Evolutionary conservation across 1,284 basidiomycete genomes (phyloP), one percentile per base, ranked within the genome.

Genomic region (Leccinum idahoense): DNA sequence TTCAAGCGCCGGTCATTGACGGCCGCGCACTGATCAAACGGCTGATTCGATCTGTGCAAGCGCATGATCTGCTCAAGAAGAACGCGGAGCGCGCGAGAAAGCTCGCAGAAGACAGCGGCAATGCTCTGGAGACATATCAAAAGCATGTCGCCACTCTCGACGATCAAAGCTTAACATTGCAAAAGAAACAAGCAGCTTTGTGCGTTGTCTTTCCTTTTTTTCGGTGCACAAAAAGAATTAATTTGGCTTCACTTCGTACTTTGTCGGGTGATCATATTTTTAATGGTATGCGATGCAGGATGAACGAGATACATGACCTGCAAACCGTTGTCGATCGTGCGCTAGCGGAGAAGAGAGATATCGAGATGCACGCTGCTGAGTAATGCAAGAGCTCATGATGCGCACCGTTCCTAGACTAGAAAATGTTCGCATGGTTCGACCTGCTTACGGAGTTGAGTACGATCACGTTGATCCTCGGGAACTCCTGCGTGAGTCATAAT

Each of bases 361-460:
- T 93, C 23, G 93, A 94, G 76, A 76, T 75, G n/a, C 81, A 84
- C 1, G 85, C 87, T 2, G 84, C 85, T 5, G 84, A 88, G 60
- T 89, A 93, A 72, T n/a, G n/a, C n/a, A n/a, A n/a, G n/a, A n/a
- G n/a, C n/a, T n/a, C n/a, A n/a, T n/a, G n/a, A n/a, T n/a, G n/a
- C n/a, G n/a, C n/a, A 89, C 91, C 1, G 87, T 96, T 44, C 88
- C 87, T 1, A 94, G 94, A 0, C 78, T 96, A 23, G 92, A 95
- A 76, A 86, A 89, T 26, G 93, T 88, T 10, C 83, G 88, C 70
- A 89, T 96, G 80, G 82, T 92, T 3, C 80, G 82, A 66, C 92
- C 93, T 1, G 94, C 93, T 0, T 96, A 96, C 76, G 94, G 94
- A 1, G 93, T 96, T 46, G 93, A 96, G 73, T 96, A 96, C 69